A percentile compares a stretch with the other conserved stretches of the same genome.
These are phyloP conservation scores for Eimeria zaria DNA, from an alignment of 169 alveolate species.

Conservation along the genomic window DNA sequence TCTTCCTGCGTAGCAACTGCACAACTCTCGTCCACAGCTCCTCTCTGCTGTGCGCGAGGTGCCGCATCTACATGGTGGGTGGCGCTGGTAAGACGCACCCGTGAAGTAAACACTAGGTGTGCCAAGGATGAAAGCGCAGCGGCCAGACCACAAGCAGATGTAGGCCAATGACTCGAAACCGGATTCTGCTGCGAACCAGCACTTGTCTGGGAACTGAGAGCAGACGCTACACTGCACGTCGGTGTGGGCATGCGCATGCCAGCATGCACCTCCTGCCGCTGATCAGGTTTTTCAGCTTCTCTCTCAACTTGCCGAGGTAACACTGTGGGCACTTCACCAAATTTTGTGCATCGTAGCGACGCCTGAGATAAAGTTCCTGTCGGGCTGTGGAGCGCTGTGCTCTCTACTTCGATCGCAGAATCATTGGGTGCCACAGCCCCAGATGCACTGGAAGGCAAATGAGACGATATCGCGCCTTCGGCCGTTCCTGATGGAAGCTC, in stretches of 20 bases:
- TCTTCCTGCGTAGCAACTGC: constrained; percentile 16
- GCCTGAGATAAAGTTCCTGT: neutral
- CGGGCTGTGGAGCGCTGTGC: neutral
- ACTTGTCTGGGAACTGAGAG: neutral
- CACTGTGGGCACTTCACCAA: neutral
- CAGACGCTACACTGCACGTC: neutral
- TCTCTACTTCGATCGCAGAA: neutral
- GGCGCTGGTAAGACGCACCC: neutral
- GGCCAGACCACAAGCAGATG: constrained; percentile 8
- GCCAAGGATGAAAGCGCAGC: constrained; percentile 58
- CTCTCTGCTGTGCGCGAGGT: neutral
- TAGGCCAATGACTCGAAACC: neutral
- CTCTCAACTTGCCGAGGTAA: neutral
- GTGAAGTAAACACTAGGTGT: constrained; percentile 35
- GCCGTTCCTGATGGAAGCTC: neutral
- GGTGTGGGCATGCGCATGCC: neutral
- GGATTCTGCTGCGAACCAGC: neutral
- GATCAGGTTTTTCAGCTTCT: neutral
- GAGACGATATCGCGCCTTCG: neutral
- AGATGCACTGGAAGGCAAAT: neutral
- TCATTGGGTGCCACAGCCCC: neutral
- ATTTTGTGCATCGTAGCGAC: neutral
- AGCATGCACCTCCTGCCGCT: neutral
- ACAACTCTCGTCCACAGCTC: neutral
- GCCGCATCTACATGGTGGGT: neutral